Conservation (phyloP, 805 yeast genomes). For the Lipomyces mesembrius region DNA sequence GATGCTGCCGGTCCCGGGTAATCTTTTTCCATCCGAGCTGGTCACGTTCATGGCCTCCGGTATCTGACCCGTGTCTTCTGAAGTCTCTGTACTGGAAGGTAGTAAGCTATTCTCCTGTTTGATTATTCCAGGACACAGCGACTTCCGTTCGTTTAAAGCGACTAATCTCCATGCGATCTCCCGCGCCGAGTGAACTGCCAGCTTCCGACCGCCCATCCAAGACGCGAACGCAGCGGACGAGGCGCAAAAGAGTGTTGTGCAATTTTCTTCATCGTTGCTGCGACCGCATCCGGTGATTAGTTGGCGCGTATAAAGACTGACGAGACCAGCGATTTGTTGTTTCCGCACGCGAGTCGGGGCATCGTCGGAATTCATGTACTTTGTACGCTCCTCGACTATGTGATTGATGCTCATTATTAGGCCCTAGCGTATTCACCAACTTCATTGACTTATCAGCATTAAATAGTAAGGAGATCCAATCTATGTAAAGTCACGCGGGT, state of each 20-base stretch:
- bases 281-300: slow-evolving; percentile 14
- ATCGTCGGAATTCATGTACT: background rate
- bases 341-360: background rate
- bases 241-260: slow-evolving; percentile 25
- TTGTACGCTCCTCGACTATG: background rate
- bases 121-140: slow-evolving; percentile 9
- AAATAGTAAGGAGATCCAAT: background rate
- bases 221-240: slow-evolving; percentile 14
- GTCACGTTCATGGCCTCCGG: background rate
- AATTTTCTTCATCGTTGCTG: background rate
- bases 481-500: background rate
- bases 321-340: background rate
- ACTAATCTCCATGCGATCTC: slow-evolving; percentile 30
- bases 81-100: background rate
- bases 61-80: background rate
- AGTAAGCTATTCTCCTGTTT: background rate
- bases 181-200: slow-evolving; percentile 11
- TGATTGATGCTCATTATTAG: background rate
- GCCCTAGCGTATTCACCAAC: background rate
- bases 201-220: slow-evolving; percentile 5
- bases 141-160: background rate
- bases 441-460: background rate
- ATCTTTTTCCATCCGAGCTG: slow-evolving; percentile 2
- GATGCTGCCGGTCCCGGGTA: background rate
- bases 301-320: slow-evolving; percentile 11